A percentile compares a stretch with the other conserved stretches of the same genome.
Evolutionary conservation across 2,329 filamentous ascomycete genomes (phyloP).

Genomic region (Colletotrichum costaricense): DNA sequence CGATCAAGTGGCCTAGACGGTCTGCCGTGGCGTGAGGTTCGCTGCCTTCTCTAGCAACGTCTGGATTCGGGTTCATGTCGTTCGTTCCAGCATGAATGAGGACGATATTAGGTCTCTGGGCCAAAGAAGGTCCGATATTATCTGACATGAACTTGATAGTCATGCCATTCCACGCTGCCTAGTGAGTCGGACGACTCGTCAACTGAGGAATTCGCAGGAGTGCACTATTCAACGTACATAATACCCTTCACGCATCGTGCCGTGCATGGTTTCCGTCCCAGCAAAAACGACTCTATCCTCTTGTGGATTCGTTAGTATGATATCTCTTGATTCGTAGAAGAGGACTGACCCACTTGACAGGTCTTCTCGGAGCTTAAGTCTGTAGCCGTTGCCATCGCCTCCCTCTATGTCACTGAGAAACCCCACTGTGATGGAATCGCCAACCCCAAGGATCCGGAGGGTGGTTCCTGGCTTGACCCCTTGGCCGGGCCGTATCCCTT

Average conservation of each 20-base stretch:
- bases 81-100: conserved; percentile 52
- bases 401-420: conserved; percentile 33
- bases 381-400: conserved; percentile 51
- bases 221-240: conserved; percentile 43
- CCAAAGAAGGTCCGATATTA: conserved; percentile 44
- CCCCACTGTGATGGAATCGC: conserved; percentile 52
- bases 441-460: conserved; percentile 50
- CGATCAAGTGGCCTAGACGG: conserved; percentile 47
- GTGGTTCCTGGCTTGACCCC: conserved; percentile 41
- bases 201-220: neutral
- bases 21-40: conserved; percentile 42
- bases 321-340: no score
- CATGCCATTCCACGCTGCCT: conserved; percentile 50
- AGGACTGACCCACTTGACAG: conserved; percentile 41
- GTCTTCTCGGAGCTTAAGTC: conserved; percentile 42
- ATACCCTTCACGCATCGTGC: conserved; percentile 46
- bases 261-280: conserved; percentile 41
- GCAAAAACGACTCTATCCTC: conserved; percentile 45
- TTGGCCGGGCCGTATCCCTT: conserved; percentile 10
- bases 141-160: conserved; percentile 50
- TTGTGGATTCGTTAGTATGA: neutral
- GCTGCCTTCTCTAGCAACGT: conserved; percentile 45
- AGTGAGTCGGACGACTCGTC: no score
- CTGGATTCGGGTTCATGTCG: conserved; percentile 46
- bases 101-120: conserved; percentile 48